Evolutionary conservation across 1,139 yeast species (phyloP), one percentile per base, ranked within the genome.

Genomic region (Tardiomyces blankii): DNA sequence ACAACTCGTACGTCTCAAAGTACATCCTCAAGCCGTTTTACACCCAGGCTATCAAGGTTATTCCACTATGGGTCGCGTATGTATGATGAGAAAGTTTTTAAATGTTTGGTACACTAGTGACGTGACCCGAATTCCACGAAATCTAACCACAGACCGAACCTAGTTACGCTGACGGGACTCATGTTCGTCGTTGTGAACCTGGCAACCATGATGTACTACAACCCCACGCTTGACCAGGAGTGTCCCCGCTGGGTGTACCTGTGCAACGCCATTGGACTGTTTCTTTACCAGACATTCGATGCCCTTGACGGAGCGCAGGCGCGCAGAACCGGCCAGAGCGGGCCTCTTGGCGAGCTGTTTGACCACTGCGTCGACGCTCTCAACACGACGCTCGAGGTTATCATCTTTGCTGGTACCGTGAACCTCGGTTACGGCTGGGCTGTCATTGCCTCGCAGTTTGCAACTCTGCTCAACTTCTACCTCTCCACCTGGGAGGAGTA

Each of bases 221-320:
- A 87, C 62, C 95, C 96, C 1, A 69, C 41, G 73, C 48, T 72
- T 49, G 68, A 77, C 45, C 60, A 68, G 43, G 60, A 64, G 16
- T 72, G 77, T 23, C 96, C 97, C n/a, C 63, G 75, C 42, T 87
- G 95, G 95, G 76, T 84, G 38, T 87, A 85, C 62, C 75, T 77
- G 55, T 72, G 84, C 45, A 86, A 85, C 61, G 96, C 94, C 0
- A 62, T 84, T 55, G 94, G 95, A 1, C 68, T 89, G 53, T 88
- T 89, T 61, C 69, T 88, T 73, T 89, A 89, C 63, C 97, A 89
- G 61, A 89, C 97, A 0, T 88, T 89, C 63, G 97, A 89, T 66
- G 96, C 96, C 1, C 85, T 95, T 64, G 97, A 89, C 64, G 97
- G 97, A 11, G 77, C 83, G 54, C 97, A 89, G 63, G 97, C 97